These are phyloP conservation scores for Pleurotus pulmonarius DNA, from an alignment of 768 basidiomycete genomes.

Conservation along the genomic window DNA sequence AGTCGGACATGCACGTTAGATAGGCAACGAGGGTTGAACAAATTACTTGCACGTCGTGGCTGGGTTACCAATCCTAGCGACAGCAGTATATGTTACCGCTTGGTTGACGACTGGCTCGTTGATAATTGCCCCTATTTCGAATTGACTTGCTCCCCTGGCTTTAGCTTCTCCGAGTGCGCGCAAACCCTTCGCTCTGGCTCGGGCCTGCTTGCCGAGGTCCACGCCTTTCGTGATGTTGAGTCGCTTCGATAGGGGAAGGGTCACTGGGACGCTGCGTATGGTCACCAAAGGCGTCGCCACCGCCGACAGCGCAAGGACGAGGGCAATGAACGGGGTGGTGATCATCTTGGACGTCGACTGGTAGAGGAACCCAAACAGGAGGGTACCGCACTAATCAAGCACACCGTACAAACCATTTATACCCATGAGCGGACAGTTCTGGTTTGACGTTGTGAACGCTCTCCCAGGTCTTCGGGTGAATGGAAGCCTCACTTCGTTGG, in stretches of 20 bases:
- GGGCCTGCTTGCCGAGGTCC: not conserved
- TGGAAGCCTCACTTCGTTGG: not conserved
- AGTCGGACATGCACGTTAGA: not conserved
- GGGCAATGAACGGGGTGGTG: not conserved
- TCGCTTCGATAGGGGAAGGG: not conserved
- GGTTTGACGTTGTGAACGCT: too few relatives aligned
- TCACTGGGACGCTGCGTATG: slow-evolving; percentile 1
- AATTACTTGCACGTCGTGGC: slow-evolving; percentile 2
- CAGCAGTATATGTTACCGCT: slow-evolving; percentile 10
- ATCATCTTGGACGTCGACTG: not conserved
- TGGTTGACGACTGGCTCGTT: slow-evolving; percentile 5
- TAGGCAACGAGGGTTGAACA: not conserved
- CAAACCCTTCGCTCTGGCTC: not conserved
- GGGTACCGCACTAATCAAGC: not conserved
- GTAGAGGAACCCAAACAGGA: not conserved
- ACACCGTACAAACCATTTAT: too few relatives aligned
- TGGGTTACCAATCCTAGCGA: slow-evolving; percentile 10
- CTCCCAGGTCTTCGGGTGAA: slow-evolving; percentile 1
- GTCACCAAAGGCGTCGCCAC: not conserved
- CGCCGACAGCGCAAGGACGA: not conserved
- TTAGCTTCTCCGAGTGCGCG: not conserved
- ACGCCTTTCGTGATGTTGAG: not conserved
- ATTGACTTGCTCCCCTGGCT: not conserved
- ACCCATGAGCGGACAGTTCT: not conserved
- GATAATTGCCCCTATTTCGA: not conserved